These are phyloP conservation scores for Starmerella lactis-condensi DNA, from an alignment of 805 yeast genomes.

Conservation along the genomic window DNA sequence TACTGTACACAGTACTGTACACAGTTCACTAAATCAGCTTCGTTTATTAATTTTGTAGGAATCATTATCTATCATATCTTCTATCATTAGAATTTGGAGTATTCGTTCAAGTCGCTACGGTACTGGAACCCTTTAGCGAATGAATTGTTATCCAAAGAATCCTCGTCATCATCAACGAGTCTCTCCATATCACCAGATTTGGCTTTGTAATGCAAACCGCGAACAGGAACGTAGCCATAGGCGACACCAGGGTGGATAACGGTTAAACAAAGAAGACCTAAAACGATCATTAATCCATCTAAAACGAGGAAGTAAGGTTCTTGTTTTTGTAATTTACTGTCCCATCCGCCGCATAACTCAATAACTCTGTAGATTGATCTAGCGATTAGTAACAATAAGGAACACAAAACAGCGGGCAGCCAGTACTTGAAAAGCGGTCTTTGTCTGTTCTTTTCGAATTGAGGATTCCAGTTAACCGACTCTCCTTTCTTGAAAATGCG, in stretches of 20 bases:
- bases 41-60: background rate
- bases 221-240: background rate
- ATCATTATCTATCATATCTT: background rate
- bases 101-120: background rate
- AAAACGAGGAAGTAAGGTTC: conserved; percentile 39
- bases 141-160: background rate
- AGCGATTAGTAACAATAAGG: conserved; percentile 36
- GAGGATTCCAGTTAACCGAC: conserved; percentile 1
- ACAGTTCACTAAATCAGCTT: background rate
- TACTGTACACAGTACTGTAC: conserved; percentile 1
- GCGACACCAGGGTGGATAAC: conserved; percentile 3
- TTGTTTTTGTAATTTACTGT: conserved; percentile 39
- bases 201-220: background rate
- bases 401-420: conserved; percentile 15
- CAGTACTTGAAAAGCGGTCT: conserved; percentile 11
- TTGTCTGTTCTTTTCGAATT: conserved; percentile 1
- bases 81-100: background rate
- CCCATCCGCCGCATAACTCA: conserved; percentile 54
- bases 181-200: background rate
- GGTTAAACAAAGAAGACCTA: conserved; percentile 1
- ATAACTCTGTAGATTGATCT: conserved; percentile 55
- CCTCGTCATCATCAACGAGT: conserved; percentile 1
- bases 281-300: conserved; percentile 34
- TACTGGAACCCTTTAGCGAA: background rate
- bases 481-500: background rate